Evolutionary conservation across 148 eudicot species (phyloP).

Genomic region (Camellia sinensis): DNA sequence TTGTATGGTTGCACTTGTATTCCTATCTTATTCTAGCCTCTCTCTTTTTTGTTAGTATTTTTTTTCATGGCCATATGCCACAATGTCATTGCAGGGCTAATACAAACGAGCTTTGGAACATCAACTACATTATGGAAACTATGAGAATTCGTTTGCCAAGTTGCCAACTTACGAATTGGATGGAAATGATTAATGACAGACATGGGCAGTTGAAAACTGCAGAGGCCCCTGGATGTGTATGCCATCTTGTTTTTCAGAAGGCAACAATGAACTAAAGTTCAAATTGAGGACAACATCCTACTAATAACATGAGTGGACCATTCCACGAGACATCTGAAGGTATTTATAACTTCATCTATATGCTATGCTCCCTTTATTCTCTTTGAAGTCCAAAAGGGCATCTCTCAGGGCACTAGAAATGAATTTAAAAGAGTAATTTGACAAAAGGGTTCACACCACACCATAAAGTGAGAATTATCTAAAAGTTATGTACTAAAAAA

Average conservation of each 20-base stretch:
- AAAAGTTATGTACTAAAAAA: not conserved
- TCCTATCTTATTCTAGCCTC: not conserved
- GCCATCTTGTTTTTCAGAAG: not conserved
- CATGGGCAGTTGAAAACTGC: not conserved
- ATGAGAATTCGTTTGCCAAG: not conserved
- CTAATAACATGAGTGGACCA: not conserved
- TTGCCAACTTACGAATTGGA: not conserved
- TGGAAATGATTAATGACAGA: not conserved
- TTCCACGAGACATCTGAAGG: not conserved
- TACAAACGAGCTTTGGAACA: too few relatives aligned
- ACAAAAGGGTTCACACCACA: not conserved
- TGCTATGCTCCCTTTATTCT: not conserved
- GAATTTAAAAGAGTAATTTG: not conserved
- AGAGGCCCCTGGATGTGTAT: not conserved
- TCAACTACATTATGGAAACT: not conserved
- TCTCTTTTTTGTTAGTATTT: too few relatives aligned
- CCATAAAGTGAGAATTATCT: not conserved
- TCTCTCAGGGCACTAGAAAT: not conserved
- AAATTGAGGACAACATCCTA: not conserved
- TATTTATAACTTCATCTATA: not conserved
- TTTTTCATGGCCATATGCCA: not conserved
- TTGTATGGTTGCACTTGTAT: not conserved
- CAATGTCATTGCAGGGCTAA: not conserved
- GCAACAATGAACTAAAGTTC: not conserved
- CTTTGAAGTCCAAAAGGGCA: not conserved